A percentile compares a stretch with the other conserved stretches of the same genome.
phyloP scores from a whole-genome alignment of 2,329 filamentous ascomycete genomes.

The Epichloe sp. region DNA sequence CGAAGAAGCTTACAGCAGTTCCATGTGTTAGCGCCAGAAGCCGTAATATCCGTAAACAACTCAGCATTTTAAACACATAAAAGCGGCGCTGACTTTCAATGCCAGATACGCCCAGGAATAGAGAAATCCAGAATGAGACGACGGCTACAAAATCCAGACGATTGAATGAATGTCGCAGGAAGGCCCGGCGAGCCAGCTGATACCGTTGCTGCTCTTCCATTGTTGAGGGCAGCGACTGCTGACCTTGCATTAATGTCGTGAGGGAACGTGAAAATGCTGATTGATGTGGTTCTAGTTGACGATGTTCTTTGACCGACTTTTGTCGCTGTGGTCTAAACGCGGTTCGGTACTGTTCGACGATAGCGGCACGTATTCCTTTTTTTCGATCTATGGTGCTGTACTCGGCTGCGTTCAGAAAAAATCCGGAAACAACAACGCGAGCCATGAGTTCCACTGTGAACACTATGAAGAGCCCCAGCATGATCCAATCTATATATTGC shows the following conservation, averaged over 20 bases:
- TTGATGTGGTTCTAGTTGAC: conserved; percentile 34
- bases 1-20: conserved; percentile 54
- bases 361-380: conserved; percentile 57
- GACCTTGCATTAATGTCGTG: conserved; percentile 61
- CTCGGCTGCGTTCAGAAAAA: conserved; percentile 78
- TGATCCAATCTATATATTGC: conserved; percentile 60
- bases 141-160: conserved; percentile 89
- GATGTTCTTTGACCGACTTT: conserved; percentile 45
- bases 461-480: conserved; percentile 72
- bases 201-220: conserved; percentile 67
- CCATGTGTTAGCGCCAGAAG: conserved; percentile 87
- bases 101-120: conserved; percentile 56
- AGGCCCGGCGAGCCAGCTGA: conserved; percentile 80
- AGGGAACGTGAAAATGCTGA: conserved; percentile 64
- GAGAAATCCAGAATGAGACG: conserved; percentile 88
- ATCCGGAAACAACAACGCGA: conserved; percentile 83
- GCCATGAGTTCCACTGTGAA: conserved; percentile 79
- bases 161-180: conserved; percentile 91
- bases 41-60: conserved; percentile 82
- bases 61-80: conserved; percentile 92
- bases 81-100: conserved; percentile 59
- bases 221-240: conserved; percentile 43
- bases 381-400: conserved; percentile 83
- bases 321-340: conserved; percentile 75
- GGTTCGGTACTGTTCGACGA: conserved; percentile 62